A percentile compares a stretch with the other conserved stretches of the same genome.
These are phyloP conservation scores for Helminthosporium solani DNA, from an alignment of 2,329 filamentous ascomycete species.

Conservation along the genomic window DNA sequence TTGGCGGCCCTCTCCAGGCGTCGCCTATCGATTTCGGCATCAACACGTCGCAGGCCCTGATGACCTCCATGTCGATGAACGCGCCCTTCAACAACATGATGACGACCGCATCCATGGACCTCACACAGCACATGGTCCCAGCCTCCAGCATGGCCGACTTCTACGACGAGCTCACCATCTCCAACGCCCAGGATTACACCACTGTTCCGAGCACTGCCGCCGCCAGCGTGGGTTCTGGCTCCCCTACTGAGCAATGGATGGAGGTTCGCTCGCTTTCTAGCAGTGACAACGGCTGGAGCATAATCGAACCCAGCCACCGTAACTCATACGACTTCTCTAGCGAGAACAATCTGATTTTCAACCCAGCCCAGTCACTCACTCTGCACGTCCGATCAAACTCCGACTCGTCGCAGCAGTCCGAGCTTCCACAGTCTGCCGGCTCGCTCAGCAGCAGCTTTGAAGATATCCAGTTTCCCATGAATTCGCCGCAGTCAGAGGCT, in stretches of 20 bases:
- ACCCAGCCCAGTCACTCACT: constrained; percentile 85
- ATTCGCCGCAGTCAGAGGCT: constrained; percentile 76
- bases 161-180: constrained; percentile 57
- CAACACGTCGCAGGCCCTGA: constrained; percentile 43
- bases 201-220: constrained; percentile 8
- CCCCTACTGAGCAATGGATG: constrained; percentile 76
- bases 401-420: constrained; percentile 77
- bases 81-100: constrained; percentile 42
- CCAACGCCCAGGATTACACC: constrained; percentile 52
- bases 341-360: constrained; percentile 70
- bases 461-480: constrained; percentile 68
- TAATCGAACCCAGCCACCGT: constrained; percentile 66
- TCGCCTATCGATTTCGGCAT: constrained; percentile 51
- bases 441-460: constrained; percentile 87
- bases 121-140: constrained; percentile 35
- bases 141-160: constrained; percentile 60
- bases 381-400: constrained; percentile 84
- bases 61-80: constrained; percentile 46
- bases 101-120: constrained; percentile 45
- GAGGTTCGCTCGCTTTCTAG: constrained; percentile 89
- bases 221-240: constrained; percentile 55
- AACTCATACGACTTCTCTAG: constrained; percentile 69
- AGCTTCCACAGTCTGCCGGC: constrained; percentile 57
- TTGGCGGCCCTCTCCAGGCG: constrained; percentile 45
- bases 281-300: constrained; percentile 83